Percentiles rank a stretch among this genome's conserved stretches.
Conservation (phyloP, 2,329 filamentous ascomycete genomes). For the Ascosphaera apis region DNA sequence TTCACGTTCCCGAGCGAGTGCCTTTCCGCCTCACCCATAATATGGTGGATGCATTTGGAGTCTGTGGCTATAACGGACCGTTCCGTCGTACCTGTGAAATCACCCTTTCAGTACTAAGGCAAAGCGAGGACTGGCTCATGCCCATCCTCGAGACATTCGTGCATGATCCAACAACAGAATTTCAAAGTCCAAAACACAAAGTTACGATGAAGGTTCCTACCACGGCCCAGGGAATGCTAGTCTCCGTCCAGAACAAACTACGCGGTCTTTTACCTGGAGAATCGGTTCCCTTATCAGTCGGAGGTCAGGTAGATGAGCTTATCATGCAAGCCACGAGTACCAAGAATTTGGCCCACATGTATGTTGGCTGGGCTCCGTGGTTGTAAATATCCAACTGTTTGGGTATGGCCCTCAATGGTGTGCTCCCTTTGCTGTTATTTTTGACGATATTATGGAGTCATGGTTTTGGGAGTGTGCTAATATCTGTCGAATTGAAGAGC, state of each 20-base stretch:
- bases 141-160: slow-evolving; percentile 93
- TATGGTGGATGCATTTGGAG: slow-evolving; percentile 93
- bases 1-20: slow-evolving; percentile 81
- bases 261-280: slow-evolving; percentile 64
- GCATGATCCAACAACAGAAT: slow-evolving; percentile 86
- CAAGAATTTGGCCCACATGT: slow-evolving; percentile 71
- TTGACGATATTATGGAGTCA: too few relatives aligned
- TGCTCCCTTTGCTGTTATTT: too few relatives aligned
- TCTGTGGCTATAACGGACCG: slow-evolving; percentile 76
- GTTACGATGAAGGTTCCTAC: slow-evolving; percentile 32
- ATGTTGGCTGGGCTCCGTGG: slow-evolving; percentile 54
- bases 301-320: slow-evolving; percentile 91
- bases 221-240: slow-evolving; percentile 58
- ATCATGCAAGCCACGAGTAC: slow-evolving; percentile 69
- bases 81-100: slow-evolving; percentile 82
- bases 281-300: slow-evolving; percentile 77
- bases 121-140: slow-evolving; percentile 91
- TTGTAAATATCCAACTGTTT: slow-evolving; percentile 37
- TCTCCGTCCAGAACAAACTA: slow-evolving; percentile 72
- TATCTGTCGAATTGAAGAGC: too few relatives aligned
- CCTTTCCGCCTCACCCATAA: slow-evolving; percentile 96
- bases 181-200: slow-evolving; percentile 28
- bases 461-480: too few relatives aligned
- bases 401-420: too few relatives aligned
- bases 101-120: slow-evolving; percentile 58